Percentiles rank a stretch among this genome's conserved stretches.
Conservation (phyloP, 2,329 filamentous ascomycete species). For the Neonectria magnoliae region DNA sequence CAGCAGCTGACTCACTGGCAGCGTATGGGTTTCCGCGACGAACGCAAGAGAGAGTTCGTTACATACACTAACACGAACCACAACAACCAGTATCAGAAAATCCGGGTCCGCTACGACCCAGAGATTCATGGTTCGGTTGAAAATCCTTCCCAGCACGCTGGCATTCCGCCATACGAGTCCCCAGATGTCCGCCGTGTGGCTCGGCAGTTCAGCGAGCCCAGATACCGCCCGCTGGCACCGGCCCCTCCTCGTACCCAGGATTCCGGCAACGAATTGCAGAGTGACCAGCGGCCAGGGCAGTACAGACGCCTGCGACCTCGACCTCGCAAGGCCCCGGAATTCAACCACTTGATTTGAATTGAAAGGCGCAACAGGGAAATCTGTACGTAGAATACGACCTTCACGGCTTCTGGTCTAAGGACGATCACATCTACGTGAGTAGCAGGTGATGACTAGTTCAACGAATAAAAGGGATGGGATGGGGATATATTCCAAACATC, state of each 20-base stretch:
- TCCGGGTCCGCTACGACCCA: not conserved
- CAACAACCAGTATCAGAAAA: not conserved
- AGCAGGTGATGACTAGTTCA: not conserved
- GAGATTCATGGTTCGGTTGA: not conserved
- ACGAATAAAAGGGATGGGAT: not conserved
- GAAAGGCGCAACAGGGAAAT: not conserved
- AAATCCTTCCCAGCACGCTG: not conserved
- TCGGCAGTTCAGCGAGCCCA: not conserved
- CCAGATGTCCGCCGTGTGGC: not conserved
- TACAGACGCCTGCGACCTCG: not conserved
- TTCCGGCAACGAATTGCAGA: not conserved
- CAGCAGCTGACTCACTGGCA: constrained; percentile 10
- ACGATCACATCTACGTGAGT: not conserved
- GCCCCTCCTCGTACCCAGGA: not conserved
- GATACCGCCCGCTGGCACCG: not conserved
- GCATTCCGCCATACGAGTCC: not conserved
- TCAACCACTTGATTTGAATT: not conserved
- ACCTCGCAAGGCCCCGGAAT: not conserved
- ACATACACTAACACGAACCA: not conserved
- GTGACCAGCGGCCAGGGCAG: not conserved
- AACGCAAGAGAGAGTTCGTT: not conserved
- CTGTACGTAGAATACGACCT: not conserved
- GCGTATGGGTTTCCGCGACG: constrained; percentile 19
- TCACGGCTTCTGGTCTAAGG: not conserved
- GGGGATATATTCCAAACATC: not conserved